Evolutionary conservation across 2,329 filamentous ascomycete species (phyloP).

Genomic region (Curvularia sp.): DNA sequence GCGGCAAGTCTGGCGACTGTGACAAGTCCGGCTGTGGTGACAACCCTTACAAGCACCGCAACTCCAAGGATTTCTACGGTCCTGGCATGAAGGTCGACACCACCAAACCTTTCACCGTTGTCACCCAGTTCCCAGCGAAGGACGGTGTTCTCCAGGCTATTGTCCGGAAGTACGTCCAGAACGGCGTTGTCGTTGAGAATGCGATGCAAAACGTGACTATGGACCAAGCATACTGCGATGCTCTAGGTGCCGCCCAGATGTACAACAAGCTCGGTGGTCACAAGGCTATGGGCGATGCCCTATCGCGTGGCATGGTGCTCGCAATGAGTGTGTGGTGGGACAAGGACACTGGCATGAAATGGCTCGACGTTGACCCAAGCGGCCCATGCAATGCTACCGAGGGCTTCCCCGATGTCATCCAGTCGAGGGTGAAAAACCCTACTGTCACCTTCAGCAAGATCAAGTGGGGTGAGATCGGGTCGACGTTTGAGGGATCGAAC

Average conservation of each 20-base stretch:
- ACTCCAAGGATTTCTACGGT: constrained; percentile 39
- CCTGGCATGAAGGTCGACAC: constrained; percentile 61
- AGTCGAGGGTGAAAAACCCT: constrained; percentile 56
- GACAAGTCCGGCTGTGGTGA: constrained; percentile 47
- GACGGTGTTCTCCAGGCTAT: constrained; percentile 66
- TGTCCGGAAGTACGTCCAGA: constrained; percentile 70
- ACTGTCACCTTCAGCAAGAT: constrained; percentile 64
- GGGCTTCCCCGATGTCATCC: constrained; percentile 60
- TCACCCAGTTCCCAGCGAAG: constrained; percentile 70
- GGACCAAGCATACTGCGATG: constrained; percentile 40
- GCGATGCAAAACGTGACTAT: constrained; percentile 49
- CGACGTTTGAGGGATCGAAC: constrained; percentile 52
- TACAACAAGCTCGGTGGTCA: constrained; percentile 52
- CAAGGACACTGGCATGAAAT: constrained; percentile 61
- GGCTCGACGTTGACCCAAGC: constrained; percentile 60
- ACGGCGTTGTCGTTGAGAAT: constrained; percentile 66
- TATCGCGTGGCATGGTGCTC: constrained; percentile 61
- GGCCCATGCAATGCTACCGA: constrained; percentile 64
- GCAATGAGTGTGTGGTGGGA: constrained; percentile 65
- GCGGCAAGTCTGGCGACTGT: constrained; percentile 42
- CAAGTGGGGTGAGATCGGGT: constrained; percentile 66
- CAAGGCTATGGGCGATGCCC: constrained; percentile 55
- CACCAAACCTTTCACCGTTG: constrained; percentile 66
- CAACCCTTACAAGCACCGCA: constrained; percentile 40
- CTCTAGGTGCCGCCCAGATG: constrained; percentile 29